Evolutionary conservation across 176 grass and related monocot species (phyloP), one percentile per base, ranked within the genome.

Genomic region (Bonia amplexicaulis): DNA sequence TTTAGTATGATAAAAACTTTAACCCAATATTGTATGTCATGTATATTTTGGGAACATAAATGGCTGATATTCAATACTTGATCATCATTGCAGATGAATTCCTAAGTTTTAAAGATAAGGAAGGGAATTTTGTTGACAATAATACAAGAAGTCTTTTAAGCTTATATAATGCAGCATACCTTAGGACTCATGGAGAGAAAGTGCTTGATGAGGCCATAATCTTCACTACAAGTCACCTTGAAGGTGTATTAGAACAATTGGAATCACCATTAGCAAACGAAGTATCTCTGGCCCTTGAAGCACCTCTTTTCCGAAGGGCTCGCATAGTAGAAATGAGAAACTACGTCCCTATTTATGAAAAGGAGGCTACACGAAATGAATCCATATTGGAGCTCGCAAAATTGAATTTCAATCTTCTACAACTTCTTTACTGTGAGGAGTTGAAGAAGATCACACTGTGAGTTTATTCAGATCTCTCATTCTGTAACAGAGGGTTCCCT

Each of bases 381-480:
- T 4, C 44, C 70, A 76, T 89, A 81, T 46, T 81, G 79, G 88
- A 89, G 53, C 68, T 89, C 17, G 77, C 77, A 81, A 89, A 85
- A 62, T 12, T 89, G 9, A 89, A 89, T 63, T 89, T 89, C 82
- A 89, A 89, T 73, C 82, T 89, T 70, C 52, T 89, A 23, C 88
- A 89, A 33, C 82, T 89, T 85, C 51, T 85, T 76, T 89, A 89
- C 11, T 85, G 82, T 23, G 87, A 75, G 62, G 87, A 89, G 77
- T 61, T 89, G 62, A 74, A 73, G 42, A 75, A 69, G 0, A 29
- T 85, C 11, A 85, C 82, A 80, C 12, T 75, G 77, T 85, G 69
- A 89, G 82, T 72, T 85, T 69, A 19, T 61, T 73, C 16, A 25
- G 7, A 20, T 59, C 22, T 70, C 15, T 26, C 1, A 22, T 22